Percentiles rank a stretch among this genome's conserved stretches.
Evolutionary conservation across 2,329 filamentous ascomycete species (phyloP).

Genomic region (Cladophialophora immunda): DNA sequence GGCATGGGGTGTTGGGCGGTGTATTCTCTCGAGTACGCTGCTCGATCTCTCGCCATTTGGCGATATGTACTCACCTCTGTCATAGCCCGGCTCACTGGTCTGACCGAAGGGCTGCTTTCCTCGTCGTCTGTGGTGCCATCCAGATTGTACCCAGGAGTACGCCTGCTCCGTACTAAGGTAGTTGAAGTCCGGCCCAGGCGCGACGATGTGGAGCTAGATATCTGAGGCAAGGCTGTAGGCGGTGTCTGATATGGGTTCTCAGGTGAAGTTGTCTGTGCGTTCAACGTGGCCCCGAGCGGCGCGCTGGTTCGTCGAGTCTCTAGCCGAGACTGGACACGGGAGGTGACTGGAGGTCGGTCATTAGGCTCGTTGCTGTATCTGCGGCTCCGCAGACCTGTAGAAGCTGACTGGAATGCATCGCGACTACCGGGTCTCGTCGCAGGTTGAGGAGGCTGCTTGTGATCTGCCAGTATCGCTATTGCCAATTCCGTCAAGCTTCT

Average conservation of each 20-base stretch:
- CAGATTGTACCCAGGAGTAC: slow-evolving; percentile 42
- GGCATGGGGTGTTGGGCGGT: slow-evolving; percentile 46
- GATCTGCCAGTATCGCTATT: slow-evolving; percentile 77
- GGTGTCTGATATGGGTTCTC: slow-evolving; percentile 35
- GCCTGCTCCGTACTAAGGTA: slow-evolving; percentile 48
- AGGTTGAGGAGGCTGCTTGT: slow-evolving; percentile 27
- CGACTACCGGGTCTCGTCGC: slow-evolving; percentile 43
- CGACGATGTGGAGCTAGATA: slow-evolving; percentile 45
- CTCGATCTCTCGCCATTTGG: slow-evolving; percentile 47
- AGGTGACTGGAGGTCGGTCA: slow-evolving; percentile 41
- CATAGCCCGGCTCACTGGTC: slow-evolving; percentile 54
- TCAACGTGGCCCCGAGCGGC: slow-evolving; percentile 27
- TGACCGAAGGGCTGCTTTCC: slow-evolving; percentile 45
- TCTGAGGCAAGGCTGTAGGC: slow-evolving; percentile 44
- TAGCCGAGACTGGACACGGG: slow-evolving; percentile 47
- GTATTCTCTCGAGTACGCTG: slow-evolving; percentile 43
- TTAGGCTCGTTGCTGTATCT: slow-evolving; percentile 52
- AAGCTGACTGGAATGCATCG: slow-evolving; percentile 43
- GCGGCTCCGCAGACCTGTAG: slow-evolving; percentile 47
- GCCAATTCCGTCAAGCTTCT: slow-evolving; percentile 92
- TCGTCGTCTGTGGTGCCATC: slow-evolving; percentile 48
- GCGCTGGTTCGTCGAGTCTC: slow-evolving; percentile 49
- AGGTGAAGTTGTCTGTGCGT: slow-evolving; percentile 20
- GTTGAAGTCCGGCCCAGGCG: slow-evolving; percentile 53
- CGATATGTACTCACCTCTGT: slow-evolving; percentile 50